phyloP scores from a whole-genome alignment of 1,139 yeast species.

The Eremothecium gossypii region DNA sequence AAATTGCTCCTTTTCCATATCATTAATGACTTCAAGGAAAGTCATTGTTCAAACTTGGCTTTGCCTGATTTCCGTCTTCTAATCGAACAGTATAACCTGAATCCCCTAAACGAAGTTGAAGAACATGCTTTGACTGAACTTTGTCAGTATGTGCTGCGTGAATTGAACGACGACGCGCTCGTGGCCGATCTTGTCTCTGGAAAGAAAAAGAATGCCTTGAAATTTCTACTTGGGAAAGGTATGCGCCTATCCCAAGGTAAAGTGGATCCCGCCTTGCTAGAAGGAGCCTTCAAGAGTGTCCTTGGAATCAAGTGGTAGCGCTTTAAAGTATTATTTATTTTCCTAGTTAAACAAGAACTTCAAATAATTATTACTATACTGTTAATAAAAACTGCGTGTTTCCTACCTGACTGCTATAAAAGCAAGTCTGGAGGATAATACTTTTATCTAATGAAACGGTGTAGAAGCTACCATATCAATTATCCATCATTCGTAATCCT shows the following conservation, averaged over 20 bases:
- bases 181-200: constrained; percentile 50
- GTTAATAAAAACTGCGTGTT: constrained; percentile 2
- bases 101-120: constrained; percentile 25
- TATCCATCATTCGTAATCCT: no score
- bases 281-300: constrained; percentile 34
- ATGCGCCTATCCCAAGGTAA: constrained; percentile 73
- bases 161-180: constrained; percentile 41
- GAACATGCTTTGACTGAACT: constrained; percentile 40
- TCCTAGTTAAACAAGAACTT: constrained; percentile 2
- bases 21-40: constrained; percentile 38
- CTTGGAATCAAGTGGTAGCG: constrained; percentile 15
- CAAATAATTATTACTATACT: neutral
- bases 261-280: constrained; percentile 43
- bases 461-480: no score
- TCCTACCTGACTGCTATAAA: neutral
- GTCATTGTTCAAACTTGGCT: constrained; percentile 14
- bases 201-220: constrained; percentile 52
- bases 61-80: constrained; percentile 33
- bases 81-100: constrained; percentile 49
- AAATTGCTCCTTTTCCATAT: constrained; percentile 53
- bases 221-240: constrained; percentile 74
- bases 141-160: constrained; percentile 43
- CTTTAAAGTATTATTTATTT: neutral
- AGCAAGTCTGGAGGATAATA: neutral
- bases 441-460: no score